Percentiles rank a stretch among this genome's conserved stretches.
Conservation (phyloP, 139 green algal genomes). For the Ulvella scutata region DNA sequence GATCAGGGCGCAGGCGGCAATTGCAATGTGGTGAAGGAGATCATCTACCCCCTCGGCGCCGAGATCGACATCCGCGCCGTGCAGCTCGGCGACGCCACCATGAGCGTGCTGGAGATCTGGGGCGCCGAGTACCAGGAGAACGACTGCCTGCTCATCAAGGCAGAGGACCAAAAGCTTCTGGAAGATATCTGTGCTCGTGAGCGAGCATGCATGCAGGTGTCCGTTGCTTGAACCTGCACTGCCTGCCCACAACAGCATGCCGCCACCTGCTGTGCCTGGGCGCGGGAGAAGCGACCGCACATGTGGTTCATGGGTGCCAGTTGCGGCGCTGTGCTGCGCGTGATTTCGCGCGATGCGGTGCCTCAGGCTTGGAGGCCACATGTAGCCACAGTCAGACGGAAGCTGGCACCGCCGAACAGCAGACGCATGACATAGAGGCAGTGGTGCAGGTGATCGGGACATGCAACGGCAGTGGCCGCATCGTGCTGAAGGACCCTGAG, state of each 20-base stretch:
- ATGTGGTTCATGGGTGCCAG: too few species aligned
- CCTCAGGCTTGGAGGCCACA: neutral
- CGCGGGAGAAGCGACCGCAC: too few species aligned
- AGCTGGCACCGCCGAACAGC: too few species aligned
- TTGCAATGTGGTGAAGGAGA: constrained; percentile 99
- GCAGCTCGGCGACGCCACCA: constrained; percentile 82
- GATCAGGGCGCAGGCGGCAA: constrained; percentile 93
- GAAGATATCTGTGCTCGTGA: constrained; percentile 79
- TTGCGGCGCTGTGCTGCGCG: too few species aligned
- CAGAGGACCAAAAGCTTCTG: constrained; percentile 51
- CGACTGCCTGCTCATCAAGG: constrained; percentile 78
- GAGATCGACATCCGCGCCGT: constrained; percentile 85
- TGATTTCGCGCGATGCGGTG: neutral
- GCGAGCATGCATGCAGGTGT: constrained; percentile 74
- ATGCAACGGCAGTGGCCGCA: constrained; percentile 75
- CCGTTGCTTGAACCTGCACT: too few species aligned
- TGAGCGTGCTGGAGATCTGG: constrained; percentile 99
- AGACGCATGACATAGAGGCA: too few species aligned
- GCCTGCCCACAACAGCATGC: too few species aligned
- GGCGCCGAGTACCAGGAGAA: constrained; percentile 99
- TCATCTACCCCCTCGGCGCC: constrained; percentile 93
- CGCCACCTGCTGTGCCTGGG: too few species aligned
- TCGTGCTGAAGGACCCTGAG: constrained; percentile 65
- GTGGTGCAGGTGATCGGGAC: constrained; percentile 80
- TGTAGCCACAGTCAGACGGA: too few species aligned